Conservation (phyloP, 1,284 basidiomycete species). For the Sanghuangporus sanghuang region DNA sequence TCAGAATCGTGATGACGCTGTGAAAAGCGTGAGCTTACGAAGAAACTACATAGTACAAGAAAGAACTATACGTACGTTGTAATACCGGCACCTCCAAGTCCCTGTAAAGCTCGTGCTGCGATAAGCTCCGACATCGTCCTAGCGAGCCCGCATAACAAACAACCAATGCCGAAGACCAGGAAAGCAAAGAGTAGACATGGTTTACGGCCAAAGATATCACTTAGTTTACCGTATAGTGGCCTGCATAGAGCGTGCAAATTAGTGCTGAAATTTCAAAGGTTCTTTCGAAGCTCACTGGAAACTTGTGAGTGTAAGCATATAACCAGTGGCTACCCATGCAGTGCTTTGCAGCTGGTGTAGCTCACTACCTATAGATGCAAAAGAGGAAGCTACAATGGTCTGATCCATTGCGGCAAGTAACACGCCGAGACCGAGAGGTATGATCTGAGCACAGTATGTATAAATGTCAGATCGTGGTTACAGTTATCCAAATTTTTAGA, state of each 20-base stretch:
- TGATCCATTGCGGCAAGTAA: slow-evolving; percentile 55
- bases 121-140: slow-evolving; percentile 53
- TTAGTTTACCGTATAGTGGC: slow-evolving; percentile 59
- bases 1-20: slow-evolving; percentile 55
- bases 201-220: slow-evolving; percentile 63
- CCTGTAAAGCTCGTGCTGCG: slow-evolving; percentile 49
- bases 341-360: slow-evolving; percentile 58
- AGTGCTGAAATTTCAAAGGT: neutral
- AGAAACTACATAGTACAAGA: neutral
- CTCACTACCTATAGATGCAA: slow-evolving; percentile 58
- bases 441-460: slow-evolving; percentile 32
- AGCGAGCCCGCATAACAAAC: slow-evolving; percentile 47
- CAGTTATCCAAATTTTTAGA: neutral
- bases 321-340: slow-evolving; percentile 62
- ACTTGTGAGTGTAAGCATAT: slow-evolving; percentile 54
- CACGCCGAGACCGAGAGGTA: slow-evolving; percentile 53
- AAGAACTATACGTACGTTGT: slow-evolving; percentile 40
- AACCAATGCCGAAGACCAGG: slow-evolving; percentile 48
- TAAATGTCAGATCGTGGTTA: neutral
- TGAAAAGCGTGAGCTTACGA: neutral
- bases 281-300: slow-evolving; percentile 44
- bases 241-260: slow-evolving; percentile 25
- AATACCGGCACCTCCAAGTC: slow-evolving; percentile 63
- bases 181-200: slow-evolving; percentile 53
- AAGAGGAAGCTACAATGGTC: slow-evolving; percentile 56